A percentile compares a stretch with the other conserved stretches of the same genome.
Conservation (phyloP, 768 basidiomycete species). For the Suillus paluster region DNA sequence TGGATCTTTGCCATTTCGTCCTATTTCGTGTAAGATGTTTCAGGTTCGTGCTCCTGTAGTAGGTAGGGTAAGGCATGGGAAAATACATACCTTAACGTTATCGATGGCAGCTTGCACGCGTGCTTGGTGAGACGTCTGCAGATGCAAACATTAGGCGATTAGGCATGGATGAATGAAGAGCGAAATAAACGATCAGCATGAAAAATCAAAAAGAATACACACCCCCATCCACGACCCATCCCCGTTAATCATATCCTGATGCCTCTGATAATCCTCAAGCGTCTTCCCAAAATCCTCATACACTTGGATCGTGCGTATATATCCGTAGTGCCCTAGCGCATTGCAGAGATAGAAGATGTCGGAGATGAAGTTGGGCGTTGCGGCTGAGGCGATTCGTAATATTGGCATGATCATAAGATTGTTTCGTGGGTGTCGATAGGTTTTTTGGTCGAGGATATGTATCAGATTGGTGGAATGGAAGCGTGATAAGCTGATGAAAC, state of each 20-base stretch:
- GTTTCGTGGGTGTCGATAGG: background rate
- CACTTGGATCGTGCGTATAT: constrained; percentile 78
- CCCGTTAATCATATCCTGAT: constrained; percentile 74
- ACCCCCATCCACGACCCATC: constrained; percentile 87
- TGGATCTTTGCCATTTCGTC: constrained; percentile 70
- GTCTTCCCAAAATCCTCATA: constrained; percentile 77
- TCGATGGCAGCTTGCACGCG: constrained; percentile 81
- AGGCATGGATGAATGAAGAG: background rate
- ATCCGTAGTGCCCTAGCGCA: constrained; percentile 89
- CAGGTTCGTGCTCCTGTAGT: too few species aligned
- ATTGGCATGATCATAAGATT: too few species aligned
- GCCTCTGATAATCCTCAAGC: constrained; percentile 73
- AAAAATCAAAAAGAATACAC: constrained; percentile 29
- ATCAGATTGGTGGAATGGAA: background rate
- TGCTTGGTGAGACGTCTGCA: constrained; percentile 70
- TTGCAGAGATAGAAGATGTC: constrained; percentile 91
- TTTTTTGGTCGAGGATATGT: background rate
- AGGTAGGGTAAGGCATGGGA: background rate
- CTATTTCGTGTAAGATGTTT: constrained; percentile 39
- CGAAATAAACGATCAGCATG: background rate
- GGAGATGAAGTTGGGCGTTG: constrained; percentile 89
- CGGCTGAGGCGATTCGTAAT: constrained; percentile 42
- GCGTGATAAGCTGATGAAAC: background rate
- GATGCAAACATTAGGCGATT: background rate
- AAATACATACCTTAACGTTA: constrained; percentile 64